phyloP scores from a whole-genome alignment of 2,329 filamentous ascomycete genomes.

The Lachnellula occidentalis region DNA sequence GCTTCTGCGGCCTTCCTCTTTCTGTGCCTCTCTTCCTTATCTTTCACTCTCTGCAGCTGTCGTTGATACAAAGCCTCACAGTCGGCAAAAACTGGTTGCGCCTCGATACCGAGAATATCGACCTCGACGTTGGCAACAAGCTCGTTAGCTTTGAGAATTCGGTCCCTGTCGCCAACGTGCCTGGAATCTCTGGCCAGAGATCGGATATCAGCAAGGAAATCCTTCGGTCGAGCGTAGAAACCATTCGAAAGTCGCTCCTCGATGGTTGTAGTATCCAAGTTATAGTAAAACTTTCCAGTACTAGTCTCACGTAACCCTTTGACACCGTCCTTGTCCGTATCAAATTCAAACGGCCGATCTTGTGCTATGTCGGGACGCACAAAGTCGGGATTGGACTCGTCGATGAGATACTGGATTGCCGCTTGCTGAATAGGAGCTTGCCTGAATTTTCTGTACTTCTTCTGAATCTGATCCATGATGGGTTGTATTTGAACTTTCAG shows the following conservation, averaged over 20 bases:
- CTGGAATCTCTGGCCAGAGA: conserved; percentile 79
- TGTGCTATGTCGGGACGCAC: conserved; percentile 50
- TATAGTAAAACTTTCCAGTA: conserved; percentile 87
- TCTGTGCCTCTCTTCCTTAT: conserved; percentile 53
- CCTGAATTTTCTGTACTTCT: conserved; percentile 83
- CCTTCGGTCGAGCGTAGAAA: conserved; percentile 85
- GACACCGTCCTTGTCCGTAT: conserved; percentile 72
- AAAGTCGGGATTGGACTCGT: conserved; percentile 71
- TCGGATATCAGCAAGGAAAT: conserved; percentile 85
- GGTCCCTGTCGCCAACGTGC: conserved; percentile 74
- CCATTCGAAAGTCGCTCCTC: conserved; percentile 96
- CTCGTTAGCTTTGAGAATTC: conserved; percentile 83
- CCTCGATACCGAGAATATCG: conserved; percentile 74
- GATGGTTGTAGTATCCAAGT: conserved; percentile 85
- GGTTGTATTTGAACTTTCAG: conserved; percentile 87
- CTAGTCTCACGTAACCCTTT: conserved; percentile 69
- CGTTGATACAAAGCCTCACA: conserved; percentile 78
- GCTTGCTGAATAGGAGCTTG: conserved; percentile 69
- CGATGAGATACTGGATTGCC: conserved; percentile 75
- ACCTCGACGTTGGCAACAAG: conserved; percentile 91
- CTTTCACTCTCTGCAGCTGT: conserved; percentile 59
- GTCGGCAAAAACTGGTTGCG: conserved; percentile 60
- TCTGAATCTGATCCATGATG: conserved; percentile 95
- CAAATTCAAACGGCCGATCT: conserved; percentile 71
- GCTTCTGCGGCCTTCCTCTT: conserved; percentile 36